These are phyloP conservation scores for Aspergillus bertholletiae DNA, from an alignment of 495 filamentous ascomycete species.

Conservation along the genomic window DNA sequence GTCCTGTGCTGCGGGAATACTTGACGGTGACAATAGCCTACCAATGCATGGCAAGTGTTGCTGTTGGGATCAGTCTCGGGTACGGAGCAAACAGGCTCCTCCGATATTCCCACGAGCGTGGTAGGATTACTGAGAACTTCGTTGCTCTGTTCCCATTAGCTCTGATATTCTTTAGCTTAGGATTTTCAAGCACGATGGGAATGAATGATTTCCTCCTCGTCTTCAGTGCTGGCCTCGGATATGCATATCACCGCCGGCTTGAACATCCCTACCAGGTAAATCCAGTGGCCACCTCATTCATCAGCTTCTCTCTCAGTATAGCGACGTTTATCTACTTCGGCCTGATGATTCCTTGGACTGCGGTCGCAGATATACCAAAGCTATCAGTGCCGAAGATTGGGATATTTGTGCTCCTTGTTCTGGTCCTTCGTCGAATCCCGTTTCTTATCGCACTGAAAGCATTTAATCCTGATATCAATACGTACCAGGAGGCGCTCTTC, in stretches of 20 bases:
- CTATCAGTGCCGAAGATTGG: not conserved
- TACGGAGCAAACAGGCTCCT: not conserved
- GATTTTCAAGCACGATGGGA: not conserved
- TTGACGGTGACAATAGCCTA: not conserved
- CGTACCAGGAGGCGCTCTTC: not conserved
- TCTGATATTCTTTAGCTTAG: not conserved
- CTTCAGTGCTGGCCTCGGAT: not conserved
- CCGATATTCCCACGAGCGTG: not conserved
- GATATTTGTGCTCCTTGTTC: not conserved
- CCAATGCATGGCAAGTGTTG: not conserved
- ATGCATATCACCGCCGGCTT: not conserved
- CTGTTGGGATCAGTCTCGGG: not conserved
- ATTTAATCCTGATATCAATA: not conserved
- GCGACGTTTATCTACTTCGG: not conserved
- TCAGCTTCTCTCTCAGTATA: not conserved
- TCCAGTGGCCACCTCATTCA: not conserved
- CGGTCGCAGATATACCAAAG: not conserved
- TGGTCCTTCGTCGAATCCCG: not conserved
- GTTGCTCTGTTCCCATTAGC: not conserved
- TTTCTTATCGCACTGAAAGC: not conserved
- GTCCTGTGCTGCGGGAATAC: not conserved
- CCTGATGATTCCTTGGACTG: not conserved
- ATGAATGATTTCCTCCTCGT: not conserved
- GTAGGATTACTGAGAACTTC: not conserved
- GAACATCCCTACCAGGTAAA: not conserved